Evolutionary conservation across 2,329 filamentous ascomycete genomes (phyloP), one percentile per base, ranked within the genome.

Genomic region (Penicillium sp.): DNA sequence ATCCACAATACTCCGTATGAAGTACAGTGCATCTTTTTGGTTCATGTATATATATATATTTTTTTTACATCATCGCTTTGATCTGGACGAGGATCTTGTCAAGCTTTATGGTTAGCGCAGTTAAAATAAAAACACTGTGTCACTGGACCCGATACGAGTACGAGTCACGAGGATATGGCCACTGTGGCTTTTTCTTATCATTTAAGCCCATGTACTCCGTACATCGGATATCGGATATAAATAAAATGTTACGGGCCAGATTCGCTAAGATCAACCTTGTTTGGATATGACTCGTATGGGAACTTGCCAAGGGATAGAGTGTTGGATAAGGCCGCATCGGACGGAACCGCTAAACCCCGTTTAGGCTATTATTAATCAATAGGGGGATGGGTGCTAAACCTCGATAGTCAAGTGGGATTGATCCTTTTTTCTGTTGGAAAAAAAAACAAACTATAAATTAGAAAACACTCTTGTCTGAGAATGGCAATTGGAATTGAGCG

Each of bases 161-260:
- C 61, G 55, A 63, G 51, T 65, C 62, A 65, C 57, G 61, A 56
- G 63, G 30, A 50, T 44, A 22, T 31, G 54, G 57, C 55, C 53
- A 63, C 55, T 48, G 59, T 62, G 62, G 60, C 61, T 61, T 58
- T 35, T 52, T 45, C 38, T 17, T 14, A 48, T 36, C 11, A 5
- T 14, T 36, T 42, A 19, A 16, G 9, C 44, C 51, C 49, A 40
- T 42, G 19, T 14, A n/a, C n/a, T n/a, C n/a, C n/a, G n/a, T n/a
- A 30, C 17, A 17, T 35, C 12, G 25, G 22, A 43, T 43, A 41
- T 50, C 30, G 17, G 38, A 50, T 30, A 11, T 36, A 42, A 50
- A 43, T 17, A 50, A 42, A 54, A 54, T 17, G 9, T 12, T 42
- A 25, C 49, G 41, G 33, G 16, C 35, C 17, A 50, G 26, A 42